A percentile compares a stretch with the other conserved stretches of the same genome.
phyloP scores from a whole-genome alignment of 306 rosid species.

The Mucuna pruriens region DNA sequence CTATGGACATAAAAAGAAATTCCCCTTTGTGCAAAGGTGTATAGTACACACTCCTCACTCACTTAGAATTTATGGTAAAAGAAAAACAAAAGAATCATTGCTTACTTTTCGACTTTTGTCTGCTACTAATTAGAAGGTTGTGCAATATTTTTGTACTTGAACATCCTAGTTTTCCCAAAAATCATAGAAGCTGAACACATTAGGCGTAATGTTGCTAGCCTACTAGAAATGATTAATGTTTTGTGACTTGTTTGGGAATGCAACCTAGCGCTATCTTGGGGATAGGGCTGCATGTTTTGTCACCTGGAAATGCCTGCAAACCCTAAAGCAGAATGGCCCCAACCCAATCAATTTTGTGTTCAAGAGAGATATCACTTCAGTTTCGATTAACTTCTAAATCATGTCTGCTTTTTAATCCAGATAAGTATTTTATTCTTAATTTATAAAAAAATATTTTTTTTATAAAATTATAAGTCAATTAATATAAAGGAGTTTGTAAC shows the following conservation, averaged over 20 bases:
- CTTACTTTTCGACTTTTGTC: background rate
- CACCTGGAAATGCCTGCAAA: background rate
- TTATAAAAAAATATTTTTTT: background rate
- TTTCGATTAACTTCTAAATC: background rate
- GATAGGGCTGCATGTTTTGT: background rate
- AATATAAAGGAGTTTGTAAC: no score
- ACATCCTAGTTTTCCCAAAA: background rate
- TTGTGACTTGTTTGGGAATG: slow-evolving; percentile 3
- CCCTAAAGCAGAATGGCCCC: background rate
- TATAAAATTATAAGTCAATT: no score
- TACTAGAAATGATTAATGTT: background rate
- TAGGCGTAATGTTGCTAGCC: background rate
- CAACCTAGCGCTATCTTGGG: background rate
- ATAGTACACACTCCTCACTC: background rate
- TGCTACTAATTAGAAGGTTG: background rate
- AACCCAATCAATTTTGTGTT: background rate
- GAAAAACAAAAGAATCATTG: background rate
- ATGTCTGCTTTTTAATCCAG: background rate
- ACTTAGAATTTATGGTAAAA: background rate
- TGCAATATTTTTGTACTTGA: background rate
- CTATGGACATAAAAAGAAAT: background rate
- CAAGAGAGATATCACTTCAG: background rate
- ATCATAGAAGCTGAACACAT: background rate
- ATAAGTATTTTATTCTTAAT: background rate
- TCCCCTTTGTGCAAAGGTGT: background rate